These are phyloP conservation scores for Fusarium luffae DNA, from an alignment of 2,329 filamentous ascomycete genomes.

Conservation along the genomic window DNA sequence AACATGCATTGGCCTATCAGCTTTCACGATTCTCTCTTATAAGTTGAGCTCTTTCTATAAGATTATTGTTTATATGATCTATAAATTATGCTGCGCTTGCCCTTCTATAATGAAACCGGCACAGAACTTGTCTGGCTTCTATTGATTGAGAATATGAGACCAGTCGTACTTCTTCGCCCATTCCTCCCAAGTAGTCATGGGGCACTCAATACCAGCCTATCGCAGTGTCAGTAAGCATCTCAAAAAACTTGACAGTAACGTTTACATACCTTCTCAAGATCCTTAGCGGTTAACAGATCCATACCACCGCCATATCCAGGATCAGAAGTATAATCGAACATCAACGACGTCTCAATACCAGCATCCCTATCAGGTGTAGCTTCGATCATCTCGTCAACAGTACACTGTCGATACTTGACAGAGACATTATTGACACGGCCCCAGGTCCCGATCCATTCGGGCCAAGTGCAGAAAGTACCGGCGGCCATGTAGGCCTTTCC, in stretches of 20 bases:
- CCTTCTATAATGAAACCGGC: not conserved
- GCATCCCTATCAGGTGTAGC: slow-evolving; percentile 53
- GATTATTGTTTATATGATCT: not conserved
- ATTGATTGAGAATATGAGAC: slow-evolving; percentile 37
- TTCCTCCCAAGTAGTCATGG: slow-evolving; percentile 54
- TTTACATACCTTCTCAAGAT: slow-evolving; percentile 54
- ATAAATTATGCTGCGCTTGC: not conserved
- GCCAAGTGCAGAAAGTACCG: slow-evolving; percentile 59
- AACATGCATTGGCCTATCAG: not conserved
- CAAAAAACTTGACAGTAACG: too few relatives aligned
- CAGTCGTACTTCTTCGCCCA: slow-evolving; percentile 53
- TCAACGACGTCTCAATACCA: slow-evolving; percentile 57
- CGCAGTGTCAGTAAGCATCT: not conserved
- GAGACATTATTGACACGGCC: slow-evolving; percentile 50
- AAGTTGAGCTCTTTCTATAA: not conserved
- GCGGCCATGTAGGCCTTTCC: slow-evolving; percentile 62
- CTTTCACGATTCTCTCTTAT: not conserved
- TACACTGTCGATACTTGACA: slow-evolving; percentile 54
- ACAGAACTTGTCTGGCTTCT: not conserved
- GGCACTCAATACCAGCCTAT: slow-evolving; percentile 58
- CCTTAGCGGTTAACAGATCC: slow-evolving; percentile 55
- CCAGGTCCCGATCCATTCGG: slow-evolving; percentile 59
- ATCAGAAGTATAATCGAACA: slow-evolving; percentile 60
- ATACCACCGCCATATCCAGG: slow-evolving; percentile 63
- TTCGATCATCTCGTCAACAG: slow-evolving; percentile 55